Conservation (phyloP, 2,329 filamentous ascomycete genomes). For the Gnomoniopsis smithogilvyi region DNA sequence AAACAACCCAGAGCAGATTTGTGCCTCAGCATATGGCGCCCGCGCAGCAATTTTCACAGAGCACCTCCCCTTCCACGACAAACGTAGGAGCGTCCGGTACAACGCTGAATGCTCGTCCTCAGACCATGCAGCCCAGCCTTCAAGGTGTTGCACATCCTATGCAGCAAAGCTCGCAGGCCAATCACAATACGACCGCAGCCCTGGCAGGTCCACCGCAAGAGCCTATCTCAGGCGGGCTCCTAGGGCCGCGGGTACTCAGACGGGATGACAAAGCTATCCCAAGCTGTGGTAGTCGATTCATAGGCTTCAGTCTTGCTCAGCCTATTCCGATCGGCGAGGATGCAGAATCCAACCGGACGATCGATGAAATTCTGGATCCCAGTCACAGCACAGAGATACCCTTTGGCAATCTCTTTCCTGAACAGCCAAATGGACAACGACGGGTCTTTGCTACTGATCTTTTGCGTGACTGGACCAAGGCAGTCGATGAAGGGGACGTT, state of each 20-base stretch:
- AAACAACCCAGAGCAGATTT: conserved; percentile 9
- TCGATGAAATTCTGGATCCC: conserved; percentile 13
- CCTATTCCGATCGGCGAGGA: neutral
- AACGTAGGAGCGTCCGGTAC: neutral
- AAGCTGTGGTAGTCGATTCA: conserved; percentile 1
- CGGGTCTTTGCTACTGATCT: conserved; percentile 6
- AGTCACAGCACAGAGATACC: neutral
- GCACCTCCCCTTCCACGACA: neutral
- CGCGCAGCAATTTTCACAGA: neutral
- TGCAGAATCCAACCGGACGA: conserved; percentile 1
- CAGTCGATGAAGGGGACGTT: conserved; percentile 8
- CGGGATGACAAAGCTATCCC: conserved; percentile 11
- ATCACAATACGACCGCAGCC: neutral
- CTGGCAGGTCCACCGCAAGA: neutral
- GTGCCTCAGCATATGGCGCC: conserved; percentile 9
- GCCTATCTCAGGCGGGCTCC: neutral
- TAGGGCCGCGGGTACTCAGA: conserved; percentile 10
- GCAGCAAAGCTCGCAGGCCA: neutral
- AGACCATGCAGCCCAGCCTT: neutral
- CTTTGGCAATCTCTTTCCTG: conserved; percentile 3
- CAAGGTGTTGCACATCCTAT: neutral
- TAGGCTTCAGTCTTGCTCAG: neutral
- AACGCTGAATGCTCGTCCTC: neutral
- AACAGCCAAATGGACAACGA: neutral
- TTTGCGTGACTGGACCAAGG: conserved; percentile 12